These are phyloP conservation scores for Logfia minima DNA, from an alignment of 129 eudicot species.

Conservation along the genomic window DNA sequence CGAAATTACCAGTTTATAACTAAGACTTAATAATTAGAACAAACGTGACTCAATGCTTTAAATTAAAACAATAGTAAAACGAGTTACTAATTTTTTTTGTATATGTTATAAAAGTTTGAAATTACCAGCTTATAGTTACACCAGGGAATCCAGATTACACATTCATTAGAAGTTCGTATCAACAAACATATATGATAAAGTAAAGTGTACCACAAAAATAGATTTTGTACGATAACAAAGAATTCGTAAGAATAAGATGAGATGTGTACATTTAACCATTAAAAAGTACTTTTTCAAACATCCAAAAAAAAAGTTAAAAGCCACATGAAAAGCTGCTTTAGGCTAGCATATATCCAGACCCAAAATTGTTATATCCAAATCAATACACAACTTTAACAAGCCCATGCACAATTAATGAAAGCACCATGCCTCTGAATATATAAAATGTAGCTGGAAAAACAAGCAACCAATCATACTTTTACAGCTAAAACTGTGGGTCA, in stretches of 20 bases:
- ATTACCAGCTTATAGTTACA: no score
- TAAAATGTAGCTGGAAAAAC: neutral
- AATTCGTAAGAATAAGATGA: neutral
- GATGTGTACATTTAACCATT: neutral
- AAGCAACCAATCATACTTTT: conserved; percentile 3
- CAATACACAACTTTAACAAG: neutral
- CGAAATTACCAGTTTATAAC: no score
- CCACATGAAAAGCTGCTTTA: conserved; percentile 10
- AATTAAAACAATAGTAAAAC: no score
- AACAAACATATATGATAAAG: no score
- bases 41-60: no score
- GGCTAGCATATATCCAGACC: neutral
- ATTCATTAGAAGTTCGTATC: no score
- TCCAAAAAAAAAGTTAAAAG: neutral
- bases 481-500: conserved; percentile 21
- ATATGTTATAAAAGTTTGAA: no score
- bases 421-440: neutral
- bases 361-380: conserved; percentile 19
- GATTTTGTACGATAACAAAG: no score
- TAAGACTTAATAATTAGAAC: no score
- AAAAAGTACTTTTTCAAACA: neutral
- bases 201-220: no score
- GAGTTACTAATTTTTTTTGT: no score
- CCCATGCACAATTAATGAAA: neutral
- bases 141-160: no score